Base-by-base conservation (phyloP, 257 asterid species). In the Ligustrum vulgare region DNA sequence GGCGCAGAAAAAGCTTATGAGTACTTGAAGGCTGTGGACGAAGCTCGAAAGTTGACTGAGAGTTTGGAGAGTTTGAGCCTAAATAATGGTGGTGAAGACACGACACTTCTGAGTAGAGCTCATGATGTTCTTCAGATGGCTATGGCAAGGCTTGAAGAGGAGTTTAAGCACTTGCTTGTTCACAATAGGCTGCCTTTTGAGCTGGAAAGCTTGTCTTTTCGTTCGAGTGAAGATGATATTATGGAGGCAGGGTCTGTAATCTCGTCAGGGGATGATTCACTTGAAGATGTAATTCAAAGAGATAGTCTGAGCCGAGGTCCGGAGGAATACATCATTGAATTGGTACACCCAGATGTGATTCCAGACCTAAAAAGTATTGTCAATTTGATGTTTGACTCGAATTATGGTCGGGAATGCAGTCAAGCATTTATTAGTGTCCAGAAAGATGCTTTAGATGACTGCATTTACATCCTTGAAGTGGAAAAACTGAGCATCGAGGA, bases 141-240 rank as follows among this genome's bases (percentile, higher is more conserved):
- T 22, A 94, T 92, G 98, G 81, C 89, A 67, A 84, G 93, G 86
- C 97, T 94, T 12, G 97, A 91, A 66, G 98, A 94, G 75, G 98
- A 94, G 87, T 94, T 94, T 22, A 82, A 74, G 70, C 88, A 88
- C 85, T 80, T 94, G 88, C 83, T 94, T 18, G 91, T 94, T 18
- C 97, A 92, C 56, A 87, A 91, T 51, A 78, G 91, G 85, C 97
- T 88, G 82, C 89, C 91, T 9, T 88, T 92, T 70, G 99, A 92
- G 90, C 98, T 89, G 0, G 99, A 92, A 83, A 87, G 79, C 18
- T 79, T 92, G 93, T 94, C 99, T 5, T 94, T 94, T 67, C 96
- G 98, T 3, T 94, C 99, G 0, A 89, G 70, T 68, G 98, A 92
- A 73, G 99, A 92, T 0, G 98, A 94, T 67, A 63, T 75, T 1